phyloP scores from a whole-genome alignment of 2,329 filamentous ascomycete genomes.

The Verticillium alfalfae region DNA sequence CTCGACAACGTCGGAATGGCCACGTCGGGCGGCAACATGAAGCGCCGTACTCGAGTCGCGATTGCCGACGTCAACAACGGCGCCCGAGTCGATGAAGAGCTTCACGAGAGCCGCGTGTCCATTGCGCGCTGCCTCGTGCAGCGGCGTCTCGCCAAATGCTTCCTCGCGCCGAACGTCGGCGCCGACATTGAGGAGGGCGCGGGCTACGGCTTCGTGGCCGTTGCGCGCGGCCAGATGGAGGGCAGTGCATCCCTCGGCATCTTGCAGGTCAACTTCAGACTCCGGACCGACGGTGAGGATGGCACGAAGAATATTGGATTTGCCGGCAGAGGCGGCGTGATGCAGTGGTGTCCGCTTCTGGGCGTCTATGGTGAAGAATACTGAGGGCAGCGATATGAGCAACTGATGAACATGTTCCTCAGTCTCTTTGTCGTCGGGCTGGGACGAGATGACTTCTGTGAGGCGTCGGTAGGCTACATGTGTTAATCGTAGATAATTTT shows the following conservation, averaged over 20 bases:
- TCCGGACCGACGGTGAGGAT: conserved; percentile 5
- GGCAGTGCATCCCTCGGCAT: conserved; percentile 9
- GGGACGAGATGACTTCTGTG: conserved; percentile 7
- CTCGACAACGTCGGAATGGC: conserved; percentile 1
- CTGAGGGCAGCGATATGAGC: conserved; percentile 10
- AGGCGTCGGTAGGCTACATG: conserved; percentile 8
- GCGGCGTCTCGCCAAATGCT: conserved; percentile 9
- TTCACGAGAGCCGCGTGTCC: conserved; percentile 6
- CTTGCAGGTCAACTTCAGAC: conserved; percentile 8
- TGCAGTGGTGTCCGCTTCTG: conserved; percentile 9
- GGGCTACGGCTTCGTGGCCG: conserved; percentile 9
- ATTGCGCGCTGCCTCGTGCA: conserved; percentile 7
- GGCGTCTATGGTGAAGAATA: conserved; percentile 8
- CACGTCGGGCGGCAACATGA: conserved; percentile 6
- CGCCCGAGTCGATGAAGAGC: conserved; percentile 7
- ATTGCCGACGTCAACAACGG: conserved; percentile 10
- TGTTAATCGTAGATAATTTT: neutral
- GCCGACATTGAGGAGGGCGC: conserved; percentile 5
- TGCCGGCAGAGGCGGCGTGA: conserved; percentile 10
- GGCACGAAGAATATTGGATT: conserved; percentile 4
- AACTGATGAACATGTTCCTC: conserved; percentile 9
- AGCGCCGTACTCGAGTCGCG: conserved; percentile 10
- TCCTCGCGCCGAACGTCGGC: conserved; percentile 11
- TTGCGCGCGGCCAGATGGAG: conserved; percentile 10
- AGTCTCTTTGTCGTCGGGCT: conserved; percentile 2